Percentiles rank a stretch among this genome's conserved stretches.
Conservation (phyloP, 768 basidiomycete genomes). For the Neoboletus subvelutipes region DNA sequence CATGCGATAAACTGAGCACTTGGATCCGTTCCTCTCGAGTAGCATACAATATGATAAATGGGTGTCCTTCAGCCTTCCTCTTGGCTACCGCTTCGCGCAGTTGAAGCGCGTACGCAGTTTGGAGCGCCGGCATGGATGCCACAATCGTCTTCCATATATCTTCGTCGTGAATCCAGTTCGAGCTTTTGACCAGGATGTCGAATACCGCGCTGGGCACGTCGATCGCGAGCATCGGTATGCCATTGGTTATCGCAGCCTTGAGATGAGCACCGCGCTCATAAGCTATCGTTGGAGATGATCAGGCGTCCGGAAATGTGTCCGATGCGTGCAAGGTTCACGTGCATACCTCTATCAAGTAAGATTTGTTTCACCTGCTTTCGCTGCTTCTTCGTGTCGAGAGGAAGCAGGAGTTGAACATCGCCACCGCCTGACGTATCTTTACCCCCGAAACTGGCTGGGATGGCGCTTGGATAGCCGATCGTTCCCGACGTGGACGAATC, state of each 20-base stretch:
- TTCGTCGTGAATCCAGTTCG: constrained; percentile 72
- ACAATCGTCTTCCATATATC: constrained; percentile 67
- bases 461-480: constrained; percentile 40
- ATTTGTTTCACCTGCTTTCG: constrained; percentile 70
- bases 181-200: constrained; percentile 55
- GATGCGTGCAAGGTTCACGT: neutral
- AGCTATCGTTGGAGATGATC: constrained; percentile 39
- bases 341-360: constrained; percentile 62
- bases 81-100: constrained; percentile 65
- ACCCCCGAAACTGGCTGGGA: constrained; percentile 32
- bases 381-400: constrained; percentile 70
- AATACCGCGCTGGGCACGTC: constrained; percentile 64
- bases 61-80: constrained; percentile 61
- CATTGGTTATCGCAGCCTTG: constrained; percentile 56
- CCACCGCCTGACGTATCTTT: constrained; percentile 37
- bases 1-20: constrained; percentile 45
- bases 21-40: constrained; percentile 70
- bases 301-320: neutral
- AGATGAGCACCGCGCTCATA: constrained; percentile 61
- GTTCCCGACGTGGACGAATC: constrained; percentile 67
- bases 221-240: constrained; percentile 68
- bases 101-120: constrained; percentile 62
- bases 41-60: constrained; percentile 62
- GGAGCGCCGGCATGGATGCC: constrained; percentile 53
- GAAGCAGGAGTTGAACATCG: constrained; percentile 65